phyloP scores from a whole-genome alignment of 306 rosid species.

The Begonia loranthoides region DNA sequence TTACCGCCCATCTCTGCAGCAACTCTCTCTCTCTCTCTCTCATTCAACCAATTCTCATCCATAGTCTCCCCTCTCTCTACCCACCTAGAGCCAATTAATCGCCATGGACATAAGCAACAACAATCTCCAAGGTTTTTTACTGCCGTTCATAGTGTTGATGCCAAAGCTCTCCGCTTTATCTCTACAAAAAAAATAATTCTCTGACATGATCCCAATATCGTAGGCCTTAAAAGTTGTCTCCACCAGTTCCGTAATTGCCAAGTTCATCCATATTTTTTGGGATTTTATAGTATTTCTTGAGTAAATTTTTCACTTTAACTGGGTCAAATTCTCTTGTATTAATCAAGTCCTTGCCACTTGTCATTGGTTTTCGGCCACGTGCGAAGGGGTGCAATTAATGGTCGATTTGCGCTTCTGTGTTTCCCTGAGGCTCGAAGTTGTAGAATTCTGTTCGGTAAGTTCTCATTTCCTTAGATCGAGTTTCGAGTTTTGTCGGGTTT shows the following conservation, averaged over 20 bases:
- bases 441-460: too few species aligned
- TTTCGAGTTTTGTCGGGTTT: too few species aligned
- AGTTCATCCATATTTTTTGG: too few species aligned
- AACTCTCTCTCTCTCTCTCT: slow-evolving; percentile 48
- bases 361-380: too few species aligned
- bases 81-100: slow-evolving; percentile 26
- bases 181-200: slow-evolving; percentile 50
- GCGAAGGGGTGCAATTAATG: too few species aligned
- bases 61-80: slow-evolving; percentile 19
- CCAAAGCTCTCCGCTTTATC: slow-evolving; percentile 70
- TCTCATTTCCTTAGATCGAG: too few species aligned
- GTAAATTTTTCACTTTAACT: too few species aligned
- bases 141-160: slow-evolving; percentile 41
- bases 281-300: too few species aligned
- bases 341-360: too few species aligned
- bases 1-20: slow-evolving; percentile 52
- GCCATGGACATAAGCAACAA: slow-evolving; percentile 72
- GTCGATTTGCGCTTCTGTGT: too few species aligned
- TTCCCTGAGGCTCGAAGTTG: too few species aligned
- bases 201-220: slow-evolving; percentile 58
- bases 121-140: slow-evolving; percentile 36
- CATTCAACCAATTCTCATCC: slow-evolving; percentile 42
- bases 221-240: slow-evolving; percentile 52
- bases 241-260: slow-evolving; percentile 34
- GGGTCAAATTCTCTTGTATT: too few species aligned